These are phyloP conservation scores for Aspergillus arachidicola DNA, from an alignment of 2,329 filamentous ascomycete species.

Conservation along the genomic window DNA sequence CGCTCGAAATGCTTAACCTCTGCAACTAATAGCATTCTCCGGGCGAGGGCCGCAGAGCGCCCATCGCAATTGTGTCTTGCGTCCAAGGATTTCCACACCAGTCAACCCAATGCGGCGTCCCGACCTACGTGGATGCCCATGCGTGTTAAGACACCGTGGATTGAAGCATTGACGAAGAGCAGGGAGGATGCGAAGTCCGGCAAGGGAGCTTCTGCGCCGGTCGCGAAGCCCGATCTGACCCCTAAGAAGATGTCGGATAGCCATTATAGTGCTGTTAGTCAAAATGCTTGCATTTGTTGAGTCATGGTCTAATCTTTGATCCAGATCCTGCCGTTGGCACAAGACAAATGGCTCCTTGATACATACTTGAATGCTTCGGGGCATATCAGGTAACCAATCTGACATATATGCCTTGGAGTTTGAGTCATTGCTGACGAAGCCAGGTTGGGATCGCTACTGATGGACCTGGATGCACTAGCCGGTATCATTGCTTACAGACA, in stretches of 20 bases:
- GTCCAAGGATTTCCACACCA: conserved; percentile 32
- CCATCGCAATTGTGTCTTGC: conserved; percentile 12
- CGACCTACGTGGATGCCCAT: conserved; percentile 53
- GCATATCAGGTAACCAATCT: conserved; percentile 61
- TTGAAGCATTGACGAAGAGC: conserved; percentile 63
- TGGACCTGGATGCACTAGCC: conserved; percentile 78
- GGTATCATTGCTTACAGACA: conserved; percentile 77
- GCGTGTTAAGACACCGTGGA: conserved; percentile 68
- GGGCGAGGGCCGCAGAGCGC: conserved; percentile 6
- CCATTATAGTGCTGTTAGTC: conserved; percentile 66
- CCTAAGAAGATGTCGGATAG: conserved; percentile 73
- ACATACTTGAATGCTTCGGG: conserved; percentile 77
- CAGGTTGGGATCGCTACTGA: conserved; percentile 71
- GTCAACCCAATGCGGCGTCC: conserved; percentile 27
- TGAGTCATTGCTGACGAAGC: conserved; percentile 6
- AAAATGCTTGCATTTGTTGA: conserved; percentile 3
- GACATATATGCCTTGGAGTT: not conserved
- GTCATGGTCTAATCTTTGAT: conserved; percentile 23
- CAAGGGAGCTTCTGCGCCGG: conserved; percentile 23
- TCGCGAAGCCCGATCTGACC: conserved; percentile 57
- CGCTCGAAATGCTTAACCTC: conserved; percentile 24
- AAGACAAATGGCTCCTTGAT: conserved; percentile 76
- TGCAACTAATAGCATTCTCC: conserved; percentile 14
- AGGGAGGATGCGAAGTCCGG: conserved; percentile 43
- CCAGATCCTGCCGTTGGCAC: conserved; percentile 67